Evolutionary conservation across 164 flowering plant genomes (phyloP).

Genomic region (Stephania japonica): DNA sequence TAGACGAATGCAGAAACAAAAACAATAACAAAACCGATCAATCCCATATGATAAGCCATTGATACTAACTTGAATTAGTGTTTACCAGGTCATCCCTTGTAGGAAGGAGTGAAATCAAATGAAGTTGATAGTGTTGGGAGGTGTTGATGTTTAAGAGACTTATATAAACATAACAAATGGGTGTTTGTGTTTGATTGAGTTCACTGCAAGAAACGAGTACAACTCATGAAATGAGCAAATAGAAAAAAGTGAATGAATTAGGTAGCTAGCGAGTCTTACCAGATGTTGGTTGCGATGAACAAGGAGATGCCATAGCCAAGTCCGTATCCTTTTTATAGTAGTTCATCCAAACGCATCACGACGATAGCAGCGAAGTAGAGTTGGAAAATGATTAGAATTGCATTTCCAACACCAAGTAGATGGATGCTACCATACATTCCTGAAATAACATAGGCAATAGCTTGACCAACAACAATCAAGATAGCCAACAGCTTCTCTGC

Average conservation of each 20-base stretch:
- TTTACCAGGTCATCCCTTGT: background rate
- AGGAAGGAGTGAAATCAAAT: background rate
- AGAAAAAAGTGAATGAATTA: too few relatives aligned
- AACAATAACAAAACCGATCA: background rate
- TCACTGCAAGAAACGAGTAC: too few relatives aligned
- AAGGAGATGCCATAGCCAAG: slow-evolving; percentile 46
- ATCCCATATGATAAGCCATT: background rate
- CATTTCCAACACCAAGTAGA: slow-evolving; percentile 51
- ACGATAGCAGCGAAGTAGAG: slow-evolving; percentile 51
- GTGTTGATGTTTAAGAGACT: too few relatives aligned
- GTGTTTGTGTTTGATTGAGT: too few relatives aligned
- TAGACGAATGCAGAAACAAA: background rate
- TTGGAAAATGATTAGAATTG: slow-evolving; percentile 47
- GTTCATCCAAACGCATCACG: slow-evolving; percentile 48
- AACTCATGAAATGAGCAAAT: too few relatives aligned
- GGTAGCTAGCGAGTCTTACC: too few relatives aligned
- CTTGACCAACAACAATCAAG: slow-evolving; percentile 51
- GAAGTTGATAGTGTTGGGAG: background rate
- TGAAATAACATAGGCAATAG: slow-evolving; percentile 48
- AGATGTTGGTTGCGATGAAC: slow-evolving; percentile 48
- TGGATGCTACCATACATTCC: slow-evolving; percentile 50
- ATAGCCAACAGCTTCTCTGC: slow-evolving; percentile 54
- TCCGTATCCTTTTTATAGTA: slow-evolving; percentile 51
- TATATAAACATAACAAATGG: too few relatives aligned
- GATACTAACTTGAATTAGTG: background rate